Evolutionary conservation across 441 rosid genomes (phyloP).

Genomic region (Gossypium davidsonii): DNA sequence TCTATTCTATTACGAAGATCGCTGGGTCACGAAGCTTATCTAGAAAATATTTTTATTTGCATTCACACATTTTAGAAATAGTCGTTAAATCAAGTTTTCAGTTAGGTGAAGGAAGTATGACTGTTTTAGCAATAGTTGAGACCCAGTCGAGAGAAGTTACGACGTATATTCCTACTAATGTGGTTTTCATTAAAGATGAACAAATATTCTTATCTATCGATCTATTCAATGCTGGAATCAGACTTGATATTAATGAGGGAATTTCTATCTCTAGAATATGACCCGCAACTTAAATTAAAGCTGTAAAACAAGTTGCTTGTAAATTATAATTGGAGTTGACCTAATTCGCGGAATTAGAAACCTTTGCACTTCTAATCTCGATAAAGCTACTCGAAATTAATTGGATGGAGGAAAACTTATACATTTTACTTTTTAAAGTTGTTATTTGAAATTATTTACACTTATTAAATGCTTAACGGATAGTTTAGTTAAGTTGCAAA

Average conservation of each 20-base stretch:
- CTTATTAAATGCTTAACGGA: too few species aligned
- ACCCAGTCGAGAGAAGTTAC: background rate
- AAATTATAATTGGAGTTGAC: background rate
- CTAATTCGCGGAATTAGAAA: background rate
- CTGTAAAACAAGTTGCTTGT: too few species aligned
- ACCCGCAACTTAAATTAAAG: background rate
- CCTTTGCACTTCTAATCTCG: too few species aligned
- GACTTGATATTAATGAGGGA: too few species aligned
- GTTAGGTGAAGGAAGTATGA: too few species aligned
- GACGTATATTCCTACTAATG: background rate
- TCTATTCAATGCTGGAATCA: background rate
- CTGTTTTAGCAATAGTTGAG: background rate
- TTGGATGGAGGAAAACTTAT: too few species aligned
- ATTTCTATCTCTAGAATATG: background rate
- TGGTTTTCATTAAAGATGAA: background rate
- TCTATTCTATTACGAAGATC: too few species aligned
- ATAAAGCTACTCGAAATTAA: too few species aligned
- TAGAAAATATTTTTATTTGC: background rate
- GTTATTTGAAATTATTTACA: too few species aligned
- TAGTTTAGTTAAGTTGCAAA: too few species aligned
- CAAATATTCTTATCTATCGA: background rate
- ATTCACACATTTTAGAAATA: background rate
- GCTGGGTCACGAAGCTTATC: background rate
- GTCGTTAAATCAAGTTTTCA: background rate
- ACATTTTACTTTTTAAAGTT: too few species aligned